Percentiles rank a stretch among this genome's conserved stretches.
phyloP scores from a whole-genome alignment of 192 early-diverging fungal species.

The Podila verticillata region DNA sequence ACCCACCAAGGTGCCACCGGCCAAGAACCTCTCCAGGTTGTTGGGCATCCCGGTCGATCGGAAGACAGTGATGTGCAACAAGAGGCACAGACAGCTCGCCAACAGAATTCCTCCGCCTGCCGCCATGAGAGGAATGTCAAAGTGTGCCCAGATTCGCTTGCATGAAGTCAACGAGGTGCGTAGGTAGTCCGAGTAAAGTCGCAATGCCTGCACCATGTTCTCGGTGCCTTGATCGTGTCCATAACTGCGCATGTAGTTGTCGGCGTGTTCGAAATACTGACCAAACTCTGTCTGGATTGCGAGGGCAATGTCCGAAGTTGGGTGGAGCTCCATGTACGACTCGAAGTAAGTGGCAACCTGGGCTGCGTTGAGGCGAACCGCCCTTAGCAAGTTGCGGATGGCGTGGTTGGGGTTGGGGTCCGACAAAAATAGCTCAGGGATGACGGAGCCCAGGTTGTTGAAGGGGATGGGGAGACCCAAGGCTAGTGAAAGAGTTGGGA shows the following conservation, averaged over 20 bases:
- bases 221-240: constrained; percentile 22
- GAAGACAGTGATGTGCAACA: constrained; percentile 31
- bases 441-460: constrained; percentile 88
- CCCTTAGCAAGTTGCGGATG: constrained; percentile 58
- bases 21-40: constrained; percentile 23
- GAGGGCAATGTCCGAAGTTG: constrained; percentile 64
- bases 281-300: constrained; percentile 46
- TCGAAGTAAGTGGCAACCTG: constrained; percentile 74
- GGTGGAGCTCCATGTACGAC: constrained; percentile 63
- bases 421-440: constrained; percentile 85
- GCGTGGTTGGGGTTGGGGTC: constrained; percentile 26
- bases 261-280: constrained; percentile 34
- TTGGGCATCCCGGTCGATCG: constrained; percentile 19
- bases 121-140: constrained; percentile 82
- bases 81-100: constrained; percentile 45
- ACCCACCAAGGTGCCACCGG: constrained; percentile 25
- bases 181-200: constrained; percentile 60
- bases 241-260: constrained; percentile 25
- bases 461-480: constrained; percentile 92
- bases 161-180: constrained; percentile 72
- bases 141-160: constrained; percentile 92
- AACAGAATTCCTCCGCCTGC: constrained; percentile 72
- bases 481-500: constrained; percentile 82
- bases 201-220: constrained; percentile 27
- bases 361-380: constrained; percentile 67